Evolutionary conservation across 2,329 filamentous ascomycete species (phyloP), one percentile per base, ranked within the genome.

Genomic region (Colletotrichum plurivorum): DNA sequence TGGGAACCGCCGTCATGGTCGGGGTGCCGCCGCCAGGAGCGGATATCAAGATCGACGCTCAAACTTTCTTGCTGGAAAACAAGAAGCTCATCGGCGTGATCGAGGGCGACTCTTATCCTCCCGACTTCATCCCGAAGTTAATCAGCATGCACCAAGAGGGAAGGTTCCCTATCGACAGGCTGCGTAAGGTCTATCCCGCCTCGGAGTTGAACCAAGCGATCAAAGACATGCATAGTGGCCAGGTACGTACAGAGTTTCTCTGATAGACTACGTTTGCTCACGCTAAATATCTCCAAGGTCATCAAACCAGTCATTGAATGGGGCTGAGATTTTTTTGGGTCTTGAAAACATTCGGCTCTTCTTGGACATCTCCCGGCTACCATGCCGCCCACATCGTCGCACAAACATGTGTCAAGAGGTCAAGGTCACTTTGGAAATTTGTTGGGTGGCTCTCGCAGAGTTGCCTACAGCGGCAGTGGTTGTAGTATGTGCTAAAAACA

Each of bases 221-320:
- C 18, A 45, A 63, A 46, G 65, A 67, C 18, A 67, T 67, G 65
- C 45, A 54, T 27, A 16, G 36, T 22, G 65, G 65, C 9, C 39
- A 63, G 9, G 65, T 49, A 10, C 39, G 65, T 57, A 15, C 5
- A n/a, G 5, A 6, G 9, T 9, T 36, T 36, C 31, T 36, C 1
- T 2, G 2, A 12, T 3, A 16, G 22, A n/a, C 8, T 15, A 8
- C 4, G 2, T 22, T 20, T 4, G 3, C n/a, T 27, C 6, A 7
- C 36, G 16, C 61, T 56, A 15, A 65, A 6, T 5, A 1, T 0
- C 3, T 12, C 7, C 13, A 36, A 67, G 65, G 59, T 58, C 20
- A 67, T 67, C 39, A 67, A 67, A 27, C 65, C 65, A 1, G 65
- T 67, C 2, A 67, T 67, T 41, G 45, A 46, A 16, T 67, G 65